Evolutionary conservation across 1,139 yeast species (phyloP), one percentile per base, ranked within the genome.

Genomic region (Scheffersomyces titani): DNA sequence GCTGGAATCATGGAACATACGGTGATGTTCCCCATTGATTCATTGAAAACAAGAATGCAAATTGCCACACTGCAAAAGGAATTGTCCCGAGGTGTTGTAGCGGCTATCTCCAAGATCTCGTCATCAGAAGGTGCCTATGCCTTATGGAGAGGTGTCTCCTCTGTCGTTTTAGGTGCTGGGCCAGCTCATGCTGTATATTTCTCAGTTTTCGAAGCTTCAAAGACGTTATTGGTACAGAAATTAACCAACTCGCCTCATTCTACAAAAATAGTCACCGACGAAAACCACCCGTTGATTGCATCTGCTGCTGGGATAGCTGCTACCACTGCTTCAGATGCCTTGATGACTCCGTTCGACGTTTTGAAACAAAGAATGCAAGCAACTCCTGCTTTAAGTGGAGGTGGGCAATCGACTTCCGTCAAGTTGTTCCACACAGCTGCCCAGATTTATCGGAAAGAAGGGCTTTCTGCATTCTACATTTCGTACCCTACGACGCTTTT

Each of bases 1-100:
- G 99, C 99, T 19, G 99, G 99, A 36, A 91, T 94, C 60, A 92
- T 93, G 97, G 99, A 94, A 72, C 99, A 94, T 72, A 89, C 97
- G 2, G 92, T 94, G 49, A 92, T 94, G 97, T 94, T 88, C 70
- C 99, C 99, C 2, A 86, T 94, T 53, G 99, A 94, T 72, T 96
- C 97, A 20, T 84, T 94, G 66, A 94, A 91, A 78, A 94, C 99
- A 4, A 82, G 99, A 69, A 92, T 94, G 96, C 99, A 94, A 73
- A 89, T 93, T 51, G 78, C 88, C 50, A 63, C 71, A 55, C 70
- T 76, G 68, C 65, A 80, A 20, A 68, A 69, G 48, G 67, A 73
- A 68, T 72, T 78, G 61, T 70, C 78, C 44, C 71, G 69, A 54
- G 71, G 81, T 24, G 75, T 84, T 52, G 78, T 88, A 44, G 77